A percentile compares a stretch with the other conserved stretches of the same genome.
These are phyloP conservation scores for Pisolithus tinctorius DNA, from an alignment of 768 basidiomycete species.

Conservation along the genomic window DNA sequence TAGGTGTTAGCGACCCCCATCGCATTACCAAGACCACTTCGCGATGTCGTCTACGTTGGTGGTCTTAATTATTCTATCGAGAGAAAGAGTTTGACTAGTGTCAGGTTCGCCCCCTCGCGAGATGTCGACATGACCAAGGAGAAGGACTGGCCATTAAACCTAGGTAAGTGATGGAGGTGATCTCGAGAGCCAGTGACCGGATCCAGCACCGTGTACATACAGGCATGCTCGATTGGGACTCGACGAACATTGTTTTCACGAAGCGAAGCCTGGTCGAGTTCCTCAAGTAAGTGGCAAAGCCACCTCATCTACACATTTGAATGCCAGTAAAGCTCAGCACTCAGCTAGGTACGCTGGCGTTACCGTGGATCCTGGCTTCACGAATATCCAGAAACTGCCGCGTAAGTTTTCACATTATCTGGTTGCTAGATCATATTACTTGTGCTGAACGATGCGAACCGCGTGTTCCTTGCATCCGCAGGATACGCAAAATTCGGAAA, in stretches of 20 bases:
- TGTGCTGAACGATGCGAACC: background rate
- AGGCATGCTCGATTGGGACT: slow-evolving; percentile 83
- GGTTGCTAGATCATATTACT: background rate
- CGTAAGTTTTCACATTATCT: slow-evolving; percentile 34
- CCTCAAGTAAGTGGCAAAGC: slow-evolving; percentile 46
- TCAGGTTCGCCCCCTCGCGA: slow-evolving; percentile 53
- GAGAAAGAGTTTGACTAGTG: background rate
- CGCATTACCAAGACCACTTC: background rate
- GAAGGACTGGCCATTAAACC: slow-evolving; percentile 61
- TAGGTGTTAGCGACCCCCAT: background rate
- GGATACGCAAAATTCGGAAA: slow-evolving; percentile 72
- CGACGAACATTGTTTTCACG: slow-evolving; percentile 69
- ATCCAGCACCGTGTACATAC: background rate
- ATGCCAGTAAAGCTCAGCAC: slow-evolving; percentile 19
- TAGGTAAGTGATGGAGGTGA: slow-evolving; percentile 39
- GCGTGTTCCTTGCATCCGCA: slow-evolving; percentile 19
- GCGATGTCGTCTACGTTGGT: background rate
- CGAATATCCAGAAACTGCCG: slow-evolving; percentile 69
- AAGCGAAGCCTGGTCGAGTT: slow-evolving; percentile 74
- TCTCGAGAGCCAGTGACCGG: background rate
- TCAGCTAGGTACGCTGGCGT: slow-evolving; percentile 57
- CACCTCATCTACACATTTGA: background rate
- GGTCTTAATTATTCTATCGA: background rate
- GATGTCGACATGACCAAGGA: slow-evolving; percentile 59
- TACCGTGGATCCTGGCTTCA: slow-evolving; percentile 71